Evolutionary conservation across 805 yeast species (phyloP), one percentile per base, ranked within the genome.

Genomic region (Ogataea glucozyma): DNA sequence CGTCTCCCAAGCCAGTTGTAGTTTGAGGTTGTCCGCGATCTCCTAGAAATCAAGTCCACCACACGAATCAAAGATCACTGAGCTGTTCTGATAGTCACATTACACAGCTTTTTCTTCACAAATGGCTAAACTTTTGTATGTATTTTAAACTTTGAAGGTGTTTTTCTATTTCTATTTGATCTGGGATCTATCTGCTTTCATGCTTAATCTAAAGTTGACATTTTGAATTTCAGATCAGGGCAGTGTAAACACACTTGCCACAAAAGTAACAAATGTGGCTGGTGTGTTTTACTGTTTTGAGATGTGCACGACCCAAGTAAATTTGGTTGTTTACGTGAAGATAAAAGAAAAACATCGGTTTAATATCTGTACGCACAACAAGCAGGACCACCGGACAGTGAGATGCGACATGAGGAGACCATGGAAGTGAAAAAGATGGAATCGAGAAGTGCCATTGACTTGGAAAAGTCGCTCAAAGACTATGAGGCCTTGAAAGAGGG

Each of bases 401-500:
- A 4, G 16, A 30, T 30, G 33, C 4, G 31, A 12, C 18, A 27
- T 27, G 31, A 18, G 33, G 27, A 14, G 14, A 19, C 10, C 16
- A 32, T 22, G 36, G 36, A 32, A 21, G 19, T 19, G n/a, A 20
- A 21, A 12, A 33, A 27, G 16, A 40, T 43, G 40, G 46, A 46
- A 43, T 49, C 48, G 27, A 14, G 38, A 17, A 46, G 48, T 29
- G 42, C 53, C 6, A 18, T 30, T 24, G 50, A 46, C 14, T 41
- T 52, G 21, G 57, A 53, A 16, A 41, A 41, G 11, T 47, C 61
- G 4, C 45, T 61, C 7, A 51, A 44, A 4, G 40, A 50, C 16
- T 51, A 60, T 34, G 61, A 54, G 17, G 22, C 36, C 9, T 30
- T 62, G 29, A 51, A 49, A 26, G 51, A 53, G 2, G 52, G 55